Conservation (phyloP, 2,329 filamentous ascomycete species). For the Clarireedia monteithiana region DNA sequence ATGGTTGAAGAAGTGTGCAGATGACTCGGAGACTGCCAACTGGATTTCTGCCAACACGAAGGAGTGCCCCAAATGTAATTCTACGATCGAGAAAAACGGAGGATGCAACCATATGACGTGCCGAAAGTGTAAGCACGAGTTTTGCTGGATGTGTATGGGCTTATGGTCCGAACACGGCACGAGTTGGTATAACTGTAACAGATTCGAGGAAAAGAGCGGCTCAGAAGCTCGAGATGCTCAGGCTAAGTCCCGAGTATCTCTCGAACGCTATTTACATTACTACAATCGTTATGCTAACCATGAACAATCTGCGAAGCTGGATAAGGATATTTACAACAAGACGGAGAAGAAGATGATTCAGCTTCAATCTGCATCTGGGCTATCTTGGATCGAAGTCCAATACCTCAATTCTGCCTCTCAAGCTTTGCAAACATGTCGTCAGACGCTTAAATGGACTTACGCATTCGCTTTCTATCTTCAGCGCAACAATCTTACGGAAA, state of each 20-base stretch:
- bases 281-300: constrained; percentile 99
- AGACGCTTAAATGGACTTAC: constrained; percentile 98
- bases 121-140: constrained; percentile 90
- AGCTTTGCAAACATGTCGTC: constrained; percentile 90
- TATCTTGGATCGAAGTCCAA: constrained; percentile 99
- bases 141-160: constrained; percentile 99
- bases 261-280: constrained; percentile 97
- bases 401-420: constrained; percentile 91
- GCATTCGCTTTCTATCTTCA: constrained; percentile 97
- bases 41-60: constrained; percentile 99
- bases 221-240: constrained; percentile 85
- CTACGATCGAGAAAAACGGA: constrained; percentile 98
- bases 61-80: constrained; percentile 91
- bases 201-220: constrained; percentile 94
- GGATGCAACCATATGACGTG: constrained; percentile 99
- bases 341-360: constrained; percentile 99
- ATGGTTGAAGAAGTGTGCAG: constrained; percentile 97
- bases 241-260: constrained; percentile 77
- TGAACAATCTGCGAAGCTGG: constrained; percentile 91
- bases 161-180: constrained; percentile 98
- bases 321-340: constrained; percentile 92
- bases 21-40: constrained; percentile 96
- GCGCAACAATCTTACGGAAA: constrained; percentile 89
- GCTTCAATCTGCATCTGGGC: constrained; percentile 83
- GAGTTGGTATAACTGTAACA: constrained; percentile 99